Percentiles rank a stretch among this genome's conserved stretches.
phyloP scores from a whole-genome alignment of 305 asterid species.

The Fraxinus xanthoxyloides region DNA sequence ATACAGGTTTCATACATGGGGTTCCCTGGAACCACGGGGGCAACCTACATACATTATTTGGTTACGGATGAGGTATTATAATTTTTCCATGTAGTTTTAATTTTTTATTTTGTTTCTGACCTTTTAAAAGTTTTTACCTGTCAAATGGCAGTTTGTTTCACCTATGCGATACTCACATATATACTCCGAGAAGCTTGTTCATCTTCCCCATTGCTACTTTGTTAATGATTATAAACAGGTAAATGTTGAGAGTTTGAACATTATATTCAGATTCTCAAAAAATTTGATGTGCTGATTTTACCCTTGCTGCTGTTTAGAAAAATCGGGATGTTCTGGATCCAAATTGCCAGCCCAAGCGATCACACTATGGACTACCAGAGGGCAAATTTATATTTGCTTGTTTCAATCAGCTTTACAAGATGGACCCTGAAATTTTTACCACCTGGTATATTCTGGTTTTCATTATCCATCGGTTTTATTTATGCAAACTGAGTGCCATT shows the following conservation, averaged over 20 bases:
- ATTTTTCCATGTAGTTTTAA: background rate
- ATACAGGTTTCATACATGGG: conserved; percentile 99
- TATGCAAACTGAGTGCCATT: background rate
- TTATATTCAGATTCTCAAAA: background rate
- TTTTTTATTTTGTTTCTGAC: background rate
- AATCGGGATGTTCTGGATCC: conserved; percentile 88
- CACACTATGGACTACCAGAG: conserved; percentile 91
- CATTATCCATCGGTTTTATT: background rate
- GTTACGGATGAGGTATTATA: conserved; percentile 86
- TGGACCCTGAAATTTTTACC: conserved; percentile 88
- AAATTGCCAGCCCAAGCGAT: conserved; percentile 71
- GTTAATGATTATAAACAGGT: conserved; percentile 99
- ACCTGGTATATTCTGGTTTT: conserved; percentile 59
- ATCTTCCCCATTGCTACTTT: conserved; percentile 94
- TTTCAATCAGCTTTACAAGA: conserved; percentile 98
- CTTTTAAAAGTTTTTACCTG: conserved; percentile 10
- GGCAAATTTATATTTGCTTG: conserved; percentile 95
- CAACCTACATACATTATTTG: conserved; percentile 82
- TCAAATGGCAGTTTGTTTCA: conserved; percentile 79
- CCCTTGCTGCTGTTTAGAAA: conserved; percentile 47
- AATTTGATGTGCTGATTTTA: conserved; percentile 12
- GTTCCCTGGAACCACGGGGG: conserved; percentile 99
- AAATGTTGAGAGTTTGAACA: conserved; percentile 19
- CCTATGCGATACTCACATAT: conserved; percentile 74
- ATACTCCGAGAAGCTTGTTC: conserved; percentile 94